phyloP scores from a whole-genome alignment of 331 rosid genomes.

The Rosa hybrid region DNA sequence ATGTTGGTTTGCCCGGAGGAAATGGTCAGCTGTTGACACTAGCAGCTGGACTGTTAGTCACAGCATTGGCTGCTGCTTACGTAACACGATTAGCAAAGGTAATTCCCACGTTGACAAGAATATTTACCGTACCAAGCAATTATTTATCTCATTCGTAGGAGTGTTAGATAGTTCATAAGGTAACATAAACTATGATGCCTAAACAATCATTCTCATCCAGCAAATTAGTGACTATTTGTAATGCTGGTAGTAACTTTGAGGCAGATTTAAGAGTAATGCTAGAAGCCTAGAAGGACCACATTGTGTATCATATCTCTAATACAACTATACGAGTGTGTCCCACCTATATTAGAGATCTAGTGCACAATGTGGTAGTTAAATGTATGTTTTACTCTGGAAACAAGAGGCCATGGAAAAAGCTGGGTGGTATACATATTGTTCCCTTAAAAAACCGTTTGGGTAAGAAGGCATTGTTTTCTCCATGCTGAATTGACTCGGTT shows the following conservation, averaged over 20 bases:
- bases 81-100: constrained; percentile 94
- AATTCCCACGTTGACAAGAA: constrained; percentile 1
- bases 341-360: neutral
- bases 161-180: neutral
- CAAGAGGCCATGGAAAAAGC: neutral
- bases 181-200: neutral
- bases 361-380: neutral
- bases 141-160: neutral
- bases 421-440: neutral
- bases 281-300: neutral
- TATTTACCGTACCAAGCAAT: neutral
- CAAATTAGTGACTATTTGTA: neutral
- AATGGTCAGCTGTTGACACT: constrained; percentile 76
- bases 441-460: neutral
- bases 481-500: neutral
- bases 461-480: neutral
- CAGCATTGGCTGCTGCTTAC: constrained; percentile 86
- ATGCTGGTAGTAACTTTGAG: neutral
- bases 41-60: constrained; percentile 78
- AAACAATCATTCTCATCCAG: neutral
- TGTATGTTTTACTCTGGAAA: neutral
- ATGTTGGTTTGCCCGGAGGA: constrained; percentile 60
- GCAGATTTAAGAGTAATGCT: neutral
- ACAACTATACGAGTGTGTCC: neutral
- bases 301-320: neutral